Evolutionary conservation across 2,329 filamentous ascomycete species (phyloP), one percentile per base, ranked within the genome.

Genomic region (Penicillium olsonii): DNA sequence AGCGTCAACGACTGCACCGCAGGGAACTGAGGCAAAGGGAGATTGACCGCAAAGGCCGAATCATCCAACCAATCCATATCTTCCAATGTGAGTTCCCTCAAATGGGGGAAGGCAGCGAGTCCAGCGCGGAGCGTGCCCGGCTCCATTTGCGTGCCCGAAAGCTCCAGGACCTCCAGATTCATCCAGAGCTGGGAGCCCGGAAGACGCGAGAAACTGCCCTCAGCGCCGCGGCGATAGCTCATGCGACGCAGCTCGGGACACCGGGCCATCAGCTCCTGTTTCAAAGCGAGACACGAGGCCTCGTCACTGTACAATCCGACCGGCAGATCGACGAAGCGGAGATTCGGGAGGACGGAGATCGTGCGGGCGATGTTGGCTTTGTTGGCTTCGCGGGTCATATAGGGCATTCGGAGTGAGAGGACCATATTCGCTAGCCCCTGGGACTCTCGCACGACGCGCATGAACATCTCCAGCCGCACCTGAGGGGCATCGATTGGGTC

Each of bases 371-470:
- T 81, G 55, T 92, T 88, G 45, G 88, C 82, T 68, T 94, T 90
- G 67, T 83, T 88, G 1, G 88, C 88, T 74, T 96, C 90, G 50
- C 92, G 85, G 45, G 92, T 87, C 92, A 96, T 96, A 71, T 96
- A 96, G 6, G 92, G 90, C 51, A 90, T 85, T 76, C 96, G 95
- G 63, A 97, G 78, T 61, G 87, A 91, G 64, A 86, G 75, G 5
- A 96, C 89, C 35, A 84, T 76, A 47, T 81, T 76, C 27, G 87
- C 90, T 38, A 95, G 69, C 40, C 75, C 83, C 18, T 84, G 82
- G 54, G 91, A 87, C 42, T 92, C 88, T 55, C 91, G 84, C 42
- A 96, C 83, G 1, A 91, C 90, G 54, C 90, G 84, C 66, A 87
- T 88, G 39, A 97, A 81, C 48, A 96, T 80, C 62, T 84, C 82